phyloP scores from a whole-genome alignment of 768 basidiomycete species.

The Austroboletus eburneus region DNA sequence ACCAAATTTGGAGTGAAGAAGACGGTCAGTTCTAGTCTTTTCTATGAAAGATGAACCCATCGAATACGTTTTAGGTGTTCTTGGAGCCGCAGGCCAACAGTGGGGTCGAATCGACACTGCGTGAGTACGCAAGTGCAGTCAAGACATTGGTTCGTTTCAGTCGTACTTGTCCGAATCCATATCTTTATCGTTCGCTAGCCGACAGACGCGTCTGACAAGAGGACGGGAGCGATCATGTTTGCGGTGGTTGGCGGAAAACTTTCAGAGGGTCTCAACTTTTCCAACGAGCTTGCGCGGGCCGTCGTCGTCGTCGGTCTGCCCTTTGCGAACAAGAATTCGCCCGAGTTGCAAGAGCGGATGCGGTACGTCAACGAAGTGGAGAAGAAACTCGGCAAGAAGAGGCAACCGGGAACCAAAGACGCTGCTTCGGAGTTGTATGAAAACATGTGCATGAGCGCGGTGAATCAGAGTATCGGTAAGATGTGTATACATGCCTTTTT shows the following conservation, averaged over 20 bases:
- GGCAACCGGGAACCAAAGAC: constrained; percentile 45
- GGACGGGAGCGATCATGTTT: constrained; percentile 74
- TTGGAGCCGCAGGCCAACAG: constrained; percentile 75
- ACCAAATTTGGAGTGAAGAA: constrained; percentile 67
- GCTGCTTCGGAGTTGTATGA: constrained; percentile 83
- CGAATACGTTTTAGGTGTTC: constrained; percentile 58
- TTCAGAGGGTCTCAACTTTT: constrained; percentile 85
- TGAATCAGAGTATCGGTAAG: constrained; percentile 96
- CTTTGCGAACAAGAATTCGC: constrained; percentile 87
- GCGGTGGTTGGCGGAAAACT: constrained; percentile 97
- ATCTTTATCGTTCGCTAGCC: constrained; percentile 18
- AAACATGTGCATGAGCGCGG: constrained; percentile 89
- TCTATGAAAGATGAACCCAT: neutral
- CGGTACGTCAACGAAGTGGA: constrained; percentile 72
- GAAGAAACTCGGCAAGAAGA: constrained; percentile 36
- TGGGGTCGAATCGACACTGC: constrained; percentile 70
- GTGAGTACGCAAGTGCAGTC: constrained; percentile 63
- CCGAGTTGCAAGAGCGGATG: constrained; percentile 89
- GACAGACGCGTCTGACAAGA: constrained; percentile 22
- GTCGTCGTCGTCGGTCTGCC: constrained; percentile 89
- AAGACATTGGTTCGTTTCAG: constrained; percentile 17
- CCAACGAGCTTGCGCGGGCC: constrained; percentile 77
- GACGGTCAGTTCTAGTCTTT: constrained; percentile 42
- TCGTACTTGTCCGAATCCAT: neutral
- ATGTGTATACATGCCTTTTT: too few species aligned